phyloP scores from a whole-genome alignment of 176 grass and related monocot species.

The Carex myosuroides region DNA sequence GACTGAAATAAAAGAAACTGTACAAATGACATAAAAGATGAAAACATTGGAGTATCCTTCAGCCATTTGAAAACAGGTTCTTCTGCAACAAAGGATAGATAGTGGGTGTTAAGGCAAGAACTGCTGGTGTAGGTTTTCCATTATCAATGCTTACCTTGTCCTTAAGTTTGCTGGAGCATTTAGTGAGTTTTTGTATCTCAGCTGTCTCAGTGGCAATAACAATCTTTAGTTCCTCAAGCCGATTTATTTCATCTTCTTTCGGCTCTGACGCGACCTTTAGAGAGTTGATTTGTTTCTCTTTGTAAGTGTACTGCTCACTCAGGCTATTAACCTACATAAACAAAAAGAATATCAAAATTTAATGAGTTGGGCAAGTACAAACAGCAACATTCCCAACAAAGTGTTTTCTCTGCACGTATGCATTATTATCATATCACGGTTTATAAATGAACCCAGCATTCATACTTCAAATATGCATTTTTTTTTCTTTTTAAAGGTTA shows the following conservation, averaged over 20 bases:
- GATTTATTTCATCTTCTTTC: constrained; percentile 57
- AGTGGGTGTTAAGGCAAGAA: constrained; percentile 5
- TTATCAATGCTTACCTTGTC: constrained; percentile 48
- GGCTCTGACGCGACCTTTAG: constrained; percentile 63
- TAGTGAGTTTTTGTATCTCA: constrained; percentile 57
- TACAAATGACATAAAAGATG: constrained; percentile 12
- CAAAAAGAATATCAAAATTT: constrained; percentile 5
- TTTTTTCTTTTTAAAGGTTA: too few species aligned
- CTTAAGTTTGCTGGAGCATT: constrained; percentile 87
- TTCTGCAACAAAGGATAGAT: not conserved
- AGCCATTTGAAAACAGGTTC: not conserved
- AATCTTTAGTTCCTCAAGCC: constrained; percentile 55
- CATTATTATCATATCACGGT: not conserved
- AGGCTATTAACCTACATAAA: constrained; percentile 69
- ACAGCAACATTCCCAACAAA: not conserved
- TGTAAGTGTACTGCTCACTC: constrained; percentile 63
- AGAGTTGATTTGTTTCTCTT: constrained; percentile 60
- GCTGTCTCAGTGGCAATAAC: constrained; percentile 54
- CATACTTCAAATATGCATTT: not conserved
- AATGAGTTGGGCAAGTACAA: not conserved
- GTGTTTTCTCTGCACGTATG: not conserved
- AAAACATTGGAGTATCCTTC: not conserved
- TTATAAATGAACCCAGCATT: not conserved
- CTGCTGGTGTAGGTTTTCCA: not conserved
- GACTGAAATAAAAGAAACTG: constrained; percentile 27